A percentile compares a stretch with the other conserved stretches of the same genome.
Evolutionary conservation across 345 rosid species (phyloP).

Genomic region (Melaleuca alternifolia): DNA sequence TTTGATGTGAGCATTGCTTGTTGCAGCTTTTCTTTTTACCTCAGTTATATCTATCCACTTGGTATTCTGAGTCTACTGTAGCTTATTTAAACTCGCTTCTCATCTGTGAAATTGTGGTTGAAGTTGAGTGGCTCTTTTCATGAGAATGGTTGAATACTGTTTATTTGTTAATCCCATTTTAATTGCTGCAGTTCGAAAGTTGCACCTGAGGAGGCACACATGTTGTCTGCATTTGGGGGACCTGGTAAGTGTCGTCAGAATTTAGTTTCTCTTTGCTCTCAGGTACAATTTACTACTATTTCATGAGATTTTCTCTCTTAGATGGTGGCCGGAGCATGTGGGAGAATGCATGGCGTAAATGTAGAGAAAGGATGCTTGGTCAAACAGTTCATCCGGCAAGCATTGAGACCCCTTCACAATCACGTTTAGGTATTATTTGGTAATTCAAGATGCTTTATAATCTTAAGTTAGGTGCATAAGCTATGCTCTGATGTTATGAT

Average conservation of each 20-base stretch:
- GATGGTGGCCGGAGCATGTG: slow-evolving; percentile 79
- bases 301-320: slow-evolving; percentile 13
- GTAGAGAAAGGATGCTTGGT: slow-evolving; percentile 43
- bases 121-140: not conserved
- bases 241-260: slow-evolving; percentile 37
- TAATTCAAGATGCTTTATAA: not conserved
- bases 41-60: not conserved
- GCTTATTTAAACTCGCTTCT: not conserved
- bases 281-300: slow-evolving; percentile 1
- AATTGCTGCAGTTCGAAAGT: slow-evolving; percentile 67
- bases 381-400: slow-evolving; percentile 35
- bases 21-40: not conserved
- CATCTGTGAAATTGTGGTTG: not conserved
- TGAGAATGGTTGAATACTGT: not conserved
- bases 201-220: slow-evolving; percentile 90
- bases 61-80: not conserved
- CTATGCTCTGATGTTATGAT: slow-evolving; percentile 3
- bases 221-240: slow-evolving; percentile 97
- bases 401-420: slow-evolving; percentile 62
- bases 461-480: not conserved
- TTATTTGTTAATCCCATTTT: not conserved
- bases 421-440: slow-evolving; percentile 44
- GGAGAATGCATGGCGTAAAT: slow-evolving; percentile 77
- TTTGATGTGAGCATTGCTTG: slow-evolving; percentile 56
- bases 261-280: not conserved